Conservation (phyloP, 441 rosid species). For the Adansonia grandidieri region DNA sequence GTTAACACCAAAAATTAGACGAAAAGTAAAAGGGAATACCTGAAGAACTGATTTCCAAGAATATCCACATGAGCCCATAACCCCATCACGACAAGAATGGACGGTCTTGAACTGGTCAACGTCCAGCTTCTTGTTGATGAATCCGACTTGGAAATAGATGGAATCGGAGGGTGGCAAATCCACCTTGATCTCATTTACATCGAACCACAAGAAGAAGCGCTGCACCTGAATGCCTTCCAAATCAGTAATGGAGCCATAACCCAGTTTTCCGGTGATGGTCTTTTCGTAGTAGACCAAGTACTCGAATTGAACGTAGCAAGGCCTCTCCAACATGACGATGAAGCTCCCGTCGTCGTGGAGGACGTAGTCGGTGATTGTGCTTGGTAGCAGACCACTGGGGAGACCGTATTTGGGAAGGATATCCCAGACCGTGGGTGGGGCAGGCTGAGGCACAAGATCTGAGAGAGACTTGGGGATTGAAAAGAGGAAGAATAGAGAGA, state of each 20-base stretch:
- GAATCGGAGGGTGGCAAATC: conserved; percentile 85
- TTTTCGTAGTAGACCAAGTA: conserved; percentile 82
- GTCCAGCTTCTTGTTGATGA: conserved; percentile 84
- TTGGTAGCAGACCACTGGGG: conserved; percentile 81
- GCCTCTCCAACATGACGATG: conserved; percentile 48
- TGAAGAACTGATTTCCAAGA: conserved; percentile 48
- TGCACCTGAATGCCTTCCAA: conserved; percentile 86
- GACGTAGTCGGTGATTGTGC: conserved; percentile 57
- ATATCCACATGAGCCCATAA: conserved; percentile 48
- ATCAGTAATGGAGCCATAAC: conserved; percentile 71
- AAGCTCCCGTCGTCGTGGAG: conserved; percentile 70
- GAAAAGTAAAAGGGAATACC: conserved; percentile 46
- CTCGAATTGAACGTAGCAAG: conserved; percentile 76
- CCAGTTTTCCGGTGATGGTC: conserved; percentile 65
- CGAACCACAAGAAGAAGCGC: conserved; percentile 73
- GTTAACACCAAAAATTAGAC: conserved; percentile 14
- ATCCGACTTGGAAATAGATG: conserved; percentile 86
- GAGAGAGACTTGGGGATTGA: conserved; percentile 25
- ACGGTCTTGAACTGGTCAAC: conserved; percentile 80
- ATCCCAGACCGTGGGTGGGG: conserved; percentile 58
- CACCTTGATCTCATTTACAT: conserved; percentile 81
- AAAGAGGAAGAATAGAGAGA: conserved; percentile 33
- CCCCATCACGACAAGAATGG: conserved; percentile 69
- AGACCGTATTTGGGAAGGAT: conserved; percentile 86
- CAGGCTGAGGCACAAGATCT: conserved; percentile 30